phyloP scores from a whole-genome alignment of 176 grass and related monocot species.

The Triticum turgidum region DNA sequence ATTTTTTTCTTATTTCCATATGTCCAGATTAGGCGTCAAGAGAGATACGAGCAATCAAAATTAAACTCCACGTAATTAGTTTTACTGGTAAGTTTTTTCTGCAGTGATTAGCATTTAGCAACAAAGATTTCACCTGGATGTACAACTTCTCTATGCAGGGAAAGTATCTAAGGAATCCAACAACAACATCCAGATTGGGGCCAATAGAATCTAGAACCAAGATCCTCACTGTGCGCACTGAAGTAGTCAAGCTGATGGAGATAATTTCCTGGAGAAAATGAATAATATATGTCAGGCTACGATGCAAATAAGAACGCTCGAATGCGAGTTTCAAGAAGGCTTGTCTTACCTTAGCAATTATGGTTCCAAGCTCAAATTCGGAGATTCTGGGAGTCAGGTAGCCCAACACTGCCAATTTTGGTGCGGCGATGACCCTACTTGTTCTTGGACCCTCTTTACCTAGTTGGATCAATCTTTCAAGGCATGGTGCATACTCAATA shows the following conservation, averaged over 20 bases:
- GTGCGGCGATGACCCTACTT: too few relatives aligned
- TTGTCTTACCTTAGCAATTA: background rate
- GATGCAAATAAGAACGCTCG: background rate
- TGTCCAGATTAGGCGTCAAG: background rate
- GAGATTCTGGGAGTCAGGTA: background rate
- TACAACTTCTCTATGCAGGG: slow-evolving; percentile 13
- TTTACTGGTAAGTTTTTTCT: too few relatives aligned
- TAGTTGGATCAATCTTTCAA: background rate
- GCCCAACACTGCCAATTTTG: background rate
- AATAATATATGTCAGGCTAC: too few relatives aligned
- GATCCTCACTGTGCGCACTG: background rate
- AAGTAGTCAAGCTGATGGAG: background rate
- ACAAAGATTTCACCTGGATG: background rate
- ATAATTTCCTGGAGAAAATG: background rate
- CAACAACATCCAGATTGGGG: background rate
- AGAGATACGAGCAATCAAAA: background rate
- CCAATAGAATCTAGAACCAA: background rate
- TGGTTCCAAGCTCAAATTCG: background rate
- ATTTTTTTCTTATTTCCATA: background rate
- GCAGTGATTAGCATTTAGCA: too few relatives aligned
- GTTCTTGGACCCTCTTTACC: background rate
- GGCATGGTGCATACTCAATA: background rate
- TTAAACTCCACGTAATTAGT: background rate
- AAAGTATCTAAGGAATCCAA: slow-evolving; percentile 7
- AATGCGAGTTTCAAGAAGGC: background rate